phyloP scores from a whole-genome alignment of 495 filamentous ascomycete genomes.

The Neurospora sp. region DNA sequence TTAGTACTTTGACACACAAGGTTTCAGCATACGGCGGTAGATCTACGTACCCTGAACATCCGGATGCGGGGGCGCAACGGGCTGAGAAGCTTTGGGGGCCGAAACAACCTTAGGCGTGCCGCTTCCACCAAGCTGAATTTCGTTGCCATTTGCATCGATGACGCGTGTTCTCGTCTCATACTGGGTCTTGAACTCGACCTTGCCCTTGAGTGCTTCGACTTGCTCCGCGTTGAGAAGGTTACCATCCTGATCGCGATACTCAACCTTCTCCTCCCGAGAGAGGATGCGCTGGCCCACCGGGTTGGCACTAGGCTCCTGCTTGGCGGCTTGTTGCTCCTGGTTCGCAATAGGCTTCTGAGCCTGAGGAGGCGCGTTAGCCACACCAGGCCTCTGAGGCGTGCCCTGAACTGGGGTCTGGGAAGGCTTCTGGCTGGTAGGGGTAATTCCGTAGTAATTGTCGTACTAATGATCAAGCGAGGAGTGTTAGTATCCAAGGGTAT shows the following conservation, averaged over 20 bases:
- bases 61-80: slow-evolving; percentile 69
- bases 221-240: slow-evolving; percentile 77
- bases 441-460: slow-evolving; percentile 28
- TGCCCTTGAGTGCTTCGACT: slow-evolving; percentile 74
- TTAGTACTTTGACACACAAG: slow-evolving; percentile 43
- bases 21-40: slow-evolving; percentile 27
- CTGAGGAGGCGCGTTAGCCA: neutral
- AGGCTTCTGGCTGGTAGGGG: slow-evolving; percentile 18
- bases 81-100: slow-evolving; percentile 7
- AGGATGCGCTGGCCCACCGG: slow-evolving; percentile 44
- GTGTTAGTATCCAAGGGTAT: slow-evolving; percentile 9
- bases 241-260: slow-evolving; percentile 91
- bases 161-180: slow-evolving; percentile 86
- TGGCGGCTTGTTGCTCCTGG: slow-evolving; percentile 8
- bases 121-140: slow-evolving; percentile 39
- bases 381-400: neutral
- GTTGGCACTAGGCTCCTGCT: slow-evolving; percentile 2
- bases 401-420: slow-evolving; percentile 17
- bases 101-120: slow-evolving; percentile 11
- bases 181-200: slow-evolving; percentile 86
- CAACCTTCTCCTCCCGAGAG: slow-evolving; percentile 69
- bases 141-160: slow-evolving; percentile 66
- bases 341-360: slow-evolving; percentile 15
- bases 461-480: slow-evolving; percentile 21
- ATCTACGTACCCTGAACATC: slow-evolving; percentile 55